Percentiles rank a stretch among this genome's conserved stretches.
Evolutionary conservation across 345 rosid genomes (phyloP).

Genomic region (Psidium guajava): DNA sequence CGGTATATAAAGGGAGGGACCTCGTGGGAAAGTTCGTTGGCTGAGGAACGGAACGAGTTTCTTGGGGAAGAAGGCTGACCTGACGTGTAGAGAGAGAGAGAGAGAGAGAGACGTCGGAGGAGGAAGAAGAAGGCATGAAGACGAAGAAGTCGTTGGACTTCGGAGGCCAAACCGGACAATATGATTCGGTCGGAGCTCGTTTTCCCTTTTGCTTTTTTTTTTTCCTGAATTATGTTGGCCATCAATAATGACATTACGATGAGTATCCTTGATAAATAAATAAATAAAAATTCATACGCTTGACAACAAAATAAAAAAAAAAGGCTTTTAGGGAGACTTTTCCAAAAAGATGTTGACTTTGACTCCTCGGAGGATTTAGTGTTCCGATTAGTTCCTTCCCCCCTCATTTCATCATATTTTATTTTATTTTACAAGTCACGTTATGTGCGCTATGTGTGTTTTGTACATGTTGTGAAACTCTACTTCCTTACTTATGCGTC

Average conservation of each 20-base stretch:
- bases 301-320: background rate
- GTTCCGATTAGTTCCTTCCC: too few species aligned
- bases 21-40: background rate
- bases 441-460: too few species aligned
- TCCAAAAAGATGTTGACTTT: background rate
- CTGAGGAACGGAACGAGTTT: background rate
- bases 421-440: too few species aligned
- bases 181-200: background rate
- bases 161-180: background rate
- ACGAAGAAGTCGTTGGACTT: background rate
- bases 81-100: background rate
- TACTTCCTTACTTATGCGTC: too few species aligned
- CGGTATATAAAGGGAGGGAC: background rate
- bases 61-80: background rate
- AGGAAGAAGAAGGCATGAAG: background rate
- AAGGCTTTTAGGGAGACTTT: background rate
- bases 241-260: background rate
- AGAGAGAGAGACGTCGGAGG: background rate
- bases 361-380: background rate
- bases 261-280: background rate
- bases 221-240: too few species aligned
- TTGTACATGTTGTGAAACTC: too few species aligned
- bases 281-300: background rate
- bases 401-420: too few species aligned
- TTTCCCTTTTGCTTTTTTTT: too few species aligned